Evolutionary conservation across 192 early-diverging fungal species (phyloP).

Genomic region (Coemansia sp.): DNA sequence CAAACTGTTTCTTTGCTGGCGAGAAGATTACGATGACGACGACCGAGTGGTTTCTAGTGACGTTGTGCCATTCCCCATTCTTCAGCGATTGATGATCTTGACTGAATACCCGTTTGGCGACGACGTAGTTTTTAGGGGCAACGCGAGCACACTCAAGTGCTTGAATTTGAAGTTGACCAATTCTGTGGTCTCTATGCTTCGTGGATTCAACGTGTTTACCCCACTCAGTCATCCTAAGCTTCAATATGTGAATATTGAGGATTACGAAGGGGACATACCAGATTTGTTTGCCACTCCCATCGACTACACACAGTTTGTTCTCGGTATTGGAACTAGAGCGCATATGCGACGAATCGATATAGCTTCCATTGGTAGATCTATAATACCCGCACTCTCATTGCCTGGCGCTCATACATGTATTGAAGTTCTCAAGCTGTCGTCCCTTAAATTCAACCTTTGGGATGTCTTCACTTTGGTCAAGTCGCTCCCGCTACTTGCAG

Average conservation of each 20-base stretch:
- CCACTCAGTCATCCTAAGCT: constrained; percentile 2
- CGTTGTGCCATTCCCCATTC: background rate
- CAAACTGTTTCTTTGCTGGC: background rate
- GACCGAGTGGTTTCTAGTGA: background rate
- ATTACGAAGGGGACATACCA: background rate
- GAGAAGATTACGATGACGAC: background rate
- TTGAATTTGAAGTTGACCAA: background rate
- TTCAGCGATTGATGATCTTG: background rate
- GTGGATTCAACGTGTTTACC: background rate
- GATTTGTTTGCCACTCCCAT: background rate
- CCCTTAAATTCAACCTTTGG: background rate
- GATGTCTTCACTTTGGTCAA: background rate
- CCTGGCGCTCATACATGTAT: background rate
- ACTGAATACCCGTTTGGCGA: background rate
- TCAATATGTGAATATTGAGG: background rate
- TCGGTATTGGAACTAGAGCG: background rate
- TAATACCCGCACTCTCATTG: background rate
- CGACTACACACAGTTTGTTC: background rate
- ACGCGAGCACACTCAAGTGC: background rate
- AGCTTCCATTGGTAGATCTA: no score
- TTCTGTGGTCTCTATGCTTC: background rate
- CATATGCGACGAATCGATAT: no score
- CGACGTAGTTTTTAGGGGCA: background rate
- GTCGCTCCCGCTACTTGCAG: background rate
- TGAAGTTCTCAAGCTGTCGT: background rate